A percentile compares a stretch with the other conserved stretches of the same genome.
These are phyloP conservation scores for Triticum dicoccoides DNA, from an alignment of 176 grass and related monocot species.

Conservation along the genomic window DNA sequence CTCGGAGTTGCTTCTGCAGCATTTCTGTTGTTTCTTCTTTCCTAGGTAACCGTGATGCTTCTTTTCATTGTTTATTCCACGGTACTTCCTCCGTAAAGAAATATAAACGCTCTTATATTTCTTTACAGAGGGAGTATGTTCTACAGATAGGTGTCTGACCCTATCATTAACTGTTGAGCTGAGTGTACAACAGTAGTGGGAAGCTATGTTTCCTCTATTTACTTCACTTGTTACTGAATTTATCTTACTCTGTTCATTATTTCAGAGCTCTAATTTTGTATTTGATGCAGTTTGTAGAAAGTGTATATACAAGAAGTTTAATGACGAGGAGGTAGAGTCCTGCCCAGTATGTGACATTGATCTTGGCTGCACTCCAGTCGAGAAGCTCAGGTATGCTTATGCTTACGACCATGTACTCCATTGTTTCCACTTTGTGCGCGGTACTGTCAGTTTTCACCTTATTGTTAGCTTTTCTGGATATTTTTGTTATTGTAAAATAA, in stretches of 20 bases:
- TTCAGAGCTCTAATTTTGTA: slow-evolving; percentile 4
- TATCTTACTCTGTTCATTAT: neutral
- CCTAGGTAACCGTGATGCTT: neutral
- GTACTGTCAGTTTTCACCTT: neutral
- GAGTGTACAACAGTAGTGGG: neutral
- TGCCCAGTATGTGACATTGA: slow-evolving; percentile 74
- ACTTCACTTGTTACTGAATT: slow-evolving; percentile 14
- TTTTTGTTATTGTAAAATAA: neutral
- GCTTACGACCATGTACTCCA: neutral
- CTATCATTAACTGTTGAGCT: slow-evolving; percentile 6
- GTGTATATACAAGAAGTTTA: slow-evolving; percentile 79
- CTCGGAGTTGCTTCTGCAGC: neutral
- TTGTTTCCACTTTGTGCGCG: neutral
- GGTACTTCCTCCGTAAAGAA: no score
- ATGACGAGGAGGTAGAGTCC: slow-evolving; percentile 68
- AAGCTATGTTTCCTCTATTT: neutral
- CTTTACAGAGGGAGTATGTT: no score
- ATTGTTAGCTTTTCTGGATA: neutral
- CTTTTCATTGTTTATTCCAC: neutral
- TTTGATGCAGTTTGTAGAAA: slow-evolving; percentile 73
- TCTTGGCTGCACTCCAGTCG: slow-evolving; percentile 70
- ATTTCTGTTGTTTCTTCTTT: neutral
- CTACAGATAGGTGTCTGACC: neutral
- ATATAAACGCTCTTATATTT: no score
- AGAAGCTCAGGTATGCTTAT: slow-evolving; percentile 76